Conservation (phyloP, 78 protist species). For the Creolimax fragrantissima region DNA sequence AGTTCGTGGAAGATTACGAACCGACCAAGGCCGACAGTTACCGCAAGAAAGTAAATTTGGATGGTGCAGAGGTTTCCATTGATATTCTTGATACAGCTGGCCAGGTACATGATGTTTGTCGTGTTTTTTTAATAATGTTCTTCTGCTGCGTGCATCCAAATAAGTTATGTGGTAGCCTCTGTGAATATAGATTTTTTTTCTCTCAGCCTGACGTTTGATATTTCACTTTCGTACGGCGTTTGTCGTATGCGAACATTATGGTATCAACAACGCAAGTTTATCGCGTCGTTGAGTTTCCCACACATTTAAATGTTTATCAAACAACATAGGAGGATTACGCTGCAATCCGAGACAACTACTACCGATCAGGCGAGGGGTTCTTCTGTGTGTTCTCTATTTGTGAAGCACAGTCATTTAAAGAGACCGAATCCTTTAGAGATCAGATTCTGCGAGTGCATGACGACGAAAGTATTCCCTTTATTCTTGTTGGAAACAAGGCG, state of each 20-base stretch:
- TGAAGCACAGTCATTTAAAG: slow-evolving; percentile 26
- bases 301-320: no score
- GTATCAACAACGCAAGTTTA: no score
- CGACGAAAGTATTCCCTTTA: slow-evolving; percentile 29
- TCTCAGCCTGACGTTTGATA: no score
- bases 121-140: no score
- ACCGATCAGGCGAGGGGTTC: slow-evolving; percentile 50
- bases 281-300: no score
- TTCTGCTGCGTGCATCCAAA: no score
- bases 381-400: slow-evolving; percentile 26
- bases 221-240: no score
- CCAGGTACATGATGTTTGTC: no score
- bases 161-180: no score
- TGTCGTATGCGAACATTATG: no score
- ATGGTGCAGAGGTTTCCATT: neutral
- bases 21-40: slow-evolving; percentile 50
- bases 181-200: no score
- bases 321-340: slow-evolving; percentile 60
- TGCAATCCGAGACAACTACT: slow-evolving; percentile 47
- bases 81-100: slow-evolving; percentile 64
- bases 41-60: slow-evolving; percentile 2
- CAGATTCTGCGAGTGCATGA: slow-evolving; percentile 75
- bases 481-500: slow-evolving; percentile 49
- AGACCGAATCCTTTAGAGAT: slow-evolving; percentile 19
- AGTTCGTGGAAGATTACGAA: slow-evolving; percentile 51